Evolutionary conservation across 2,329 filamentous ascomycete species (phyloP).

Genomic region (Neofusicoccum sp.): DNA sequence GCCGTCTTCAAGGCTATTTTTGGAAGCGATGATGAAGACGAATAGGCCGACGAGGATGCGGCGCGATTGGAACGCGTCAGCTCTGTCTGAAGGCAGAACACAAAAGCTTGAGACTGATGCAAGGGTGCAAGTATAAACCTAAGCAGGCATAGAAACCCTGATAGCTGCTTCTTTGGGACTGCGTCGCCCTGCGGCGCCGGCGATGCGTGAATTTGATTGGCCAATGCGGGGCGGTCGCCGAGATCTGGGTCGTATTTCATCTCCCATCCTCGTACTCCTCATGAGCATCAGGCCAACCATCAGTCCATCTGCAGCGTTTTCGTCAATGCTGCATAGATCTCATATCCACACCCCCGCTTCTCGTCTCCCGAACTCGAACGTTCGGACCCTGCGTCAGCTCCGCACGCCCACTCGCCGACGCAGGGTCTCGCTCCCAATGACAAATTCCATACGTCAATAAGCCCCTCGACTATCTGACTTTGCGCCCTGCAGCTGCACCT

Average conservation of each 20-base stretch:
- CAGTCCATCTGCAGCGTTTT: neutral
- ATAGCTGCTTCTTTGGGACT: neutral
- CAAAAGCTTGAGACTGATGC: neutral
- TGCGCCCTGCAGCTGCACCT: neutral
- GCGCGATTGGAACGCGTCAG: neutral
- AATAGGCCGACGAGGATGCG: conserved; percentile 24
- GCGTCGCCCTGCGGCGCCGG: neutral
- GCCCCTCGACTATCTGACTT: neutral
- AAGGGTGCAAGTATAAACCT: neutral
- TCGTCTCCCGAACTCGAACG: conserved; percentile 3
- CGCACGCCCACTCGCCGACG: neutral
- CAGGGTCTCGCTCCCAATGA: neutral
- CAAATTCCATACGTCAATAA: neutral
- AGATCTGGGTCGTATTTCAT: conserved; percentile 6
- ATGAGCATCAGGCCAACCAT: conserved; percentile 4
- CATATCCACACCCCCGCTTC: conserved; percentile 12
- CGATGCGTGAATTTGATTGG: neutral
- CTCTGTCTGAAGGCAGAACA: neutral
- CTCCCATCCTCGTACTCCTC: conserved; percentile 6
- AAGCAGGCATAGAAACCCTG: neutral
- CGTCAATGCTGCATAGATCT: conserved; percentile 7
- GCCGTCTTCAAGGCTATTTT: conserved; percentile 91
- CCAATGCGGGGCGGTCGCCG: neutral
- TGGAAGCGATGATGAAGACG: conserved; percentile 77
- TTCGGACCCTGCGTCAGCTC: neutral